These are phyloP conservation scores for Kwoniella shandongensis DNA, from an alignment of 768 basidiomycete species.

Conservation along the genomic window DNA sequence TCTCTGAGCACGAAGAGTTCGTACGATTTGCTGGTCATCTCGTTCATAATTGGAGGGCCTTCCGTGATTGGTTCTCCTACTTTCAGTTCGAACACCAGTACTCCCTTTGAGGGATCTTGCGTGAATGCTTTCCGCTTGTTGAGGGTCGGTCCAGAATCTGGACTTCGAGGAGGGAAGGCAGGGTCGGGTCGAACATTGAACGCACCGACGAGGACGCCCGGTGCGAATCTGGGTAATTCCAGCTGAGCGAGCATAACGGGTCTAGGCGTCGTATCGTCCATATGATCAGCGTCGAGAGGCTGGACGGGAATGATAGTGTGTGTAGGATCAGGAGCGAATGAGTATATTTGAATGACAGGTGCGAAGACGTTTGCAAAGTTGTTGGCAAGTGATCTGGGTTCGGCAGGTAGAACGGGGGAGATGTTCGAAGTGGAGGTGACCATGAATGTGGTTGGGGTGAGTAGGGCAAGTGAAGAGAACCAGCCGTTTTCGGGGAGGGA, in stretches of 20 bases:
- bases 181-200: slow-evolving; percentile 48
- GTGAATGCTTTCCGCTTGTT: slow-evolving; percentile 35
- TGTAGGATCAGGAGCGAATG: slow-evolving; percentile 33
- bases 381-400: slow-evolving; percentile 19
- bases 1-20: slow-evolving; percentile 47
- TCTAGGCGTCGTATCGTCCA: slow-evolving; percentile 41
- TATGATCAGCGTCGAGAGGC: slow-evolving; percentile 33
- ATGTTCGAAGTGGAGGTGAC: slow-evolving; percentile 37
- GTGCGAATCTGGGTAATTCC: slow-evolving; percentile 35
- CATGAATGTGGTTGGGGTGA: slow-evolving; percentile 46
- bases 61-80: slow-evolving; percentile 21
- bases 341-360: slow-evolving; percentile 46
- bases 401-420: slow-evolving; percentile 28
- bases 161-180: slow-evolving; percentile 28
- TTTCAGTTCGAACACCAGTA: slow-evolving; percentile 42
- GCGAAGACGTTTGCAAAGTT: slow-evolving; percentile 32
- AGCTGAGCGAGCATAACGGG: slow-evolving; percentile 38
- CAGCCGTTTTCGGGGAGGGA: slow-evolving; percentile 37
- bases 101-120: slow-evolving; percentile 39
- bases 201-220: slow-evolving; percentile 20
- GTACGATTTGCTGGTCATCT: slow-evolving; percentile 15
- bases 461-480: slow-evolving; percentile 42
- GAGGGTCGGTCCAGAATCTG: slow-evolving; percentile 10
- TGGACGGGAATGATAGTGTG: slow-evolving; percentile 28
- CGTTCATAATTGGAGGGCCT: background rate